Conservation (phyloP, 805 yeast genomes). For the Candida silvicultrix region DNA sequence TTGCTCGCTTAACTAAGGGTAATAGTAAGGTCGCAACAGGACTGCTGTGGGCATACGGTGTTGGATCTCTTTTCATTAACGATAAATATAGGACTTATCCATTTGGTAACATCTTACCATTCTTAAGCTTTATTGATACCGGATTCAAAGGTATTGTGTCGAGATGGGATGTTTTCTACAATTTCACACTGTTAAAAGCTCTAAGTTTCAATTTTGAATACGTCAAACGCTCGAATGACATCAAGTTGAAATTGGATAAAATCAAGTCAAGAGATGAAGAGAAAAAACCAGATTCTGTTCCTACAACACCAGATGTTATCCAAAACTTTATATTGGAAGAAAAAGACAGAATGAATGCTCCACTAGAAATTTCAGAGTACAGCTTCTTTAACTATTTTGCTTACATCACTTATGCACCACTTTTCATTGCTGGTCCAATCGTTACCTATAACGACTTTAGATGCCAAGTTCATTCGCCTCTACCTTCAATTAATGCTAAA, state of each 20-base stretch:
- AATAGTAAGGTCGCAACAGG: constrained; percentile 32
- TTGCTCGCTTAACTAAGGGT: constrained; percentile 34
- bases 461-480: constrained; percentile 57
- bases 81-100: constrained; percentile 54
- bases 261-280: constrained; percentile 16
- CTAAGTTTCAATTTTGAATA: constrained; percentile 80
- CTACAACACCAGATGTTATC: constrained; percentile 4
- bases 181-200: constrained; percentile 80
- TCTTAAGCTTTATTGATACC: constrained; percentile 48
- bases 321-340: constrained; percentile 37
- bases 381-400: constrained; percentile 61
- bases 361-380: constrained; percentile 57
- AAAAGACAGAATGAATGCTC: constrained; percentile 57
- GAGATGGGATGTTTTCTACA: constrained; percentile 95
- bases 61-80: constrained; percentile 72
- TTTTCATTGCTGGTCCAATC: constrained; percentile 93
- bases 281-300: constrained; percentile 14
- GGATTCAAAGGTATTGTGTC: constrained; percentile 69
- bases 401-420: constrained; percentile 78
- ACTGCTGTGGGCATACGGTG: constrained; percentile 71
- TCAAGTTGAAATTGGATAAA: constrained; percentile 5
- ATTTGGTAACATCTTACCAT: constrained; percentile 35
- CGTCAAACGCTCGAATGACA: constrained; percentile 32
- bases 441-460: constrained; percentile 87
- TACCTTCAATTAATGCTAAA: constrained; percentile 51